phyloP scores from a whole-genome alignment of 768 basidiomycete species.

The Leucogyrophana mollusca region DNA sequence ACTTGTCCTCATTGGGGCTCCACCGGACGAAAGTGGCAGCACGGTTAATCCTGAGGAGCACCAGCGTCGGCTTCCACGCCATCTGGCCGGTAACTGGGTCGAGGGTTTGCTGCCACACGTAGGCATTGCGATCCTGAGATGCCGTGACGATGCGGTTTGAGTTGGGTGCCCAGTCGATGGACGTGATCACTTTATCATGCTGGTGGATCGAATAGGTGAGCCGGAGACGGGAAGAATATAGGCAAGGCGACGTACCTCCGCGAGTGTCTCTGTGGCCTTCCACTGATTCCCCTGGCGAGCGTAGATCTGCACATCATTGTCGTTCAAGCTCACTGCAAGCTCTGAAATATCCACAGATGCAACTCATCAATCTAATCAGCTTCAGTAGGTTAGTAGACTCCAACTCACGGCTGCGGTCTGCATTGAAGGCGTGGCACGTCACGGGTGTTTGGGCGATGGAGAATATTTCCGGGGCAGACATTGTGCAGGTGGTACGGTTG shows the following conservation, averaged over 20 bases:
- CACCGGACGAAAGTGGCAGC: slow-evolving; percentile 94
- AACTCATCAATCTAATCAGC: not conserved
- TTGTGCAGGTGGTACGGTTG: slow-evolving; percentile 17
- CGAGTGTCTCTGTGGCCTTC: slow-evolving; percentile 70
- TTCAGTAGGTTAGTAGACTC: not conserved
- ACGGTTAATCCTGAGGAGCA: slow-evolving; percentile 90
- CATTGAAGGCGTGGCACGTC: slow-evolving; percentile 89
- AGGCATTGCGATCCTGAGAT: slow-evolving; percentile 98
- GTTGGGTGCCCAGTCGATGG: slow-evolving; percentile 97
- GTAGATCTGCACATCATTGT: slow-evolving; percentile 84
- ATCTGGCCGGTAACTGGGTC: slow-evolving; percentile 70
- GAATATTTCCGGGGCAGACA: slow-evolving; percentile 77
- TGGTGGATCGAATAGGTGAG: slow-evolving; percentile 28
- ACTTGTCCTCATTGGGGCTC: slow-evolving; percentile 98
- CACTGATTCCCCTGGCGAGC: slow-evolving; percentile 65
- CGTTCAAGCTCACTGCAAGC: slow-evolving; percentile 88
- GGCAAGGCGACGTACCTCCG: slow-evolving; percentile 85
- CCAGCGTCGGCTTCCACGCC: slow-evolving; percentile 96
- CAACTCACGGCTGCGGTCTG: slow-evolving; percentile 78
- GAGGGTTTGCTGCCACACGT: slow-evolving; percentile 89
- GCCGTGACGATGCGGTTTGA: slow-evolving; percentile 98
- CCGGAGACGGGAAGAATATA: not conserved
- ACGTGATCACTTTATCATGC: slow-evolving; percentile 98
- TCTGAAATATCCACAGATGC: slow-evolving; percentile 47
- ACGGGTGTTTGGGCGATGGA: slow-evolving; percentile 81